phyloP scores from a whole-genome alignment of 1,284 basidiomycete species.

The Boletus smithii region DNA sequence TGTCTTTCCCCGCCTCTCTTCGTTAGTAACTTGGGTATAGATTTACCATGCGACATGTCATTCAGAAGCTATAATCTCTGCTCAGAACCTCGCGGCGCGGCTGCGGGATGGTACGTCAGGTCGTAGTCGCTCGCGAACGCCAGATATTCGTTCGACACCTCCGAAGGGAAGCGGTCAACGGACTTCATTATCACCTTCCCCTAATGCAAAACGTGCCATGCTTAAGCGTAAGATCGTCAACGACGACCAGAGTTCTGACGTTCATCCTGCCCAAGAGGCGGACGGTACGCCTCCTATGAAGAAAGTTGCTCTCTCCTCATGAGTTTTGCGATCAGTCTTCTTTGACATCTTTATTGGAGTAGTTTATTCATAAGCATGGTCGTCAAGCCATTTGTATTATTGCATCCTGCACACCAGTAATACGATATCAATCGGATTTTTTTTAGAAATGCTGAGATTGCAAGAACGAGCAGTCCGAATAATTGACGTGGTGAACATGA shows the following conservation, averaged over 20 bases:
- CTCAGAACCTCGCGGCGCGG: conserved; percentile 60
- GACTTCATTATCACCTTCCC: conserved; percentile 45
- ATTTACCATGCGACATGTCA: conserved; percentile 92
- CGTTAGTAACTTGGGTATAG: conserved; percentile 34
- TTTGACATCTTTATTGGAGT: conserved; percentile 34
- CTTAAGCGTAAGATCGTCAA: conserved; percentile 70
- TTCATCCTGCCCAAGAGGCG: conserved; percentile 28
- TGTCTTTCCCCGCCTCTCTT: neutral
- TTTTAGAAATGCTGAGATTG: too few species aligned
- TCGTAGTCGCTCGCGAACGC: conserved; percentile 69
- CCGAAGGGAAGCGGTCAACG: conserved; percentile 32
- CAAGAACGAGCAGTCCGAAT: too few species aligned
- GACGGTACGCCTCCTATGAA: conserved; percentile 56
- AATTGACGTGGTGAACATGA: too few species aligned
- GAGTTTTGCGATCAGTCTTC: conserved; percentile 14
- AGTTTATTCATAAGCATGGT: conserved; percentile 34
- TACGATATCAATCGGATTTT: conserved; percentile 11
- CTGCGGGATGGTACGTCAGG: conserved; percentile 54
- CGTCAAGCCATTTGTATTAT: conserved; percentile 27
- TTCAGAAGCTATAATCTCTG: conserved; percentile 68
- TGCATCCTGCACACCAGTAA: conserved; percentile 21
- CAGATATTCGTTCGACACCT: conserved; percentile 55
- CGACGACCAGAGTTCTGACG: conserved; percentile 37
- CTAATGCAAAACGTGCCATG: conserved; percentile 49
- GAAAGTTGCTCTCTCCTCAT: conserved; percentile 49